Evolutionary conservation across 1,284 basidiomycete genomes (phyloP).

Genomic region (Trichosporon ovoides): DNA sequence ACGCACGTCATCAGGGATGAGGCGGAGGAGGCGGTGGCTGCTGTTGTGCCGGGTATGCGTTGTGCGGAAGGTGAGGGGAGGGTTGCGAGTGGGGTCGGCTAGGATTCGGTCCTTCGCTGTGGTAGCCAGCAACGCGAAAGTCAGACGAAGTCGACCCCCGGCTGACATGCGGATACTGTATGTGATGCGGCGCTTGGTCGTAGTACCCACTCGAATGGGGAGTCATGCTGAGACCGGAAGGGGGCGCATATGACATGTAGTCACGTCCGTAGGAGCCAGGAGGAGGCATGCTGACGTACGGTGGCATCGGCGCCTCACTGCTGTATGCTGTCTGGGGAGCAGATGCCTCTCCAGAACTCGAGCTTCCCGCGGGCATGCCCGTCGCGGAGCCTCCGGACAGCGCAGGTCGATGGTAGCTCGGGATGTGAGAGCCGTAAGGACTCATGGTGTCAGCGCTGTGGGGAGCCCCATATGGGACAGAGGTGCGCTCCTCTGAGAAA

Average conservation of each 20-base stretch:
- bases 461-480: slow-evolving; percentile 1
- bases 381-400: not conserved
- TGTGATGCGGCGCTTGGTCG: not conserved
- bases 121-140: not conserved
- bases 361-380: not conserved
- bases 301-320: not conserved
- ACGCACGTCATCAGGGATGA: not conserved
- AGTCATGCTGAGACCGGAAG: slow-evolving; percentile 1
- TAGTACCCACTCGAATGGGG: not conserved
- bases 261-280: not conserved
- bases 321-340: not conserved
- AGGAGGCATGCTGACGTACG: not conserved
- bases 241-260: slow-evolving; percentile 1
- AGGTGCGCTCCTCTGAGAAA: slow-evolving; percentile 13
- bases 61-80: slow-evolving; percentile 1
- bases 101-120: not conserved
- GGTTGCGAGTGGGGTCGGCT: not conserved
- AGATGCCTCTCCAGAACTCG: not conserved
- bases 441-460: slow-evolving; percentile 3
- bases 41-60: not conserved
- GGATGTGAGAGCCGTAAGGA: not conserved
- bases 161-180: not conserved
- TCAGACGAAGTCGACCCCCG: not conserved
- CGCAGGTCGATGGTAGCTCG: not conserved
- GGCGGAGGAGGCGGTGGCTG: slow-evolving; percentile 3